These are phyloP conservation scores for Suhomyces sp. DNA, from an alignment of 805 yeast species.

Conservation along the genomic window DNA sequence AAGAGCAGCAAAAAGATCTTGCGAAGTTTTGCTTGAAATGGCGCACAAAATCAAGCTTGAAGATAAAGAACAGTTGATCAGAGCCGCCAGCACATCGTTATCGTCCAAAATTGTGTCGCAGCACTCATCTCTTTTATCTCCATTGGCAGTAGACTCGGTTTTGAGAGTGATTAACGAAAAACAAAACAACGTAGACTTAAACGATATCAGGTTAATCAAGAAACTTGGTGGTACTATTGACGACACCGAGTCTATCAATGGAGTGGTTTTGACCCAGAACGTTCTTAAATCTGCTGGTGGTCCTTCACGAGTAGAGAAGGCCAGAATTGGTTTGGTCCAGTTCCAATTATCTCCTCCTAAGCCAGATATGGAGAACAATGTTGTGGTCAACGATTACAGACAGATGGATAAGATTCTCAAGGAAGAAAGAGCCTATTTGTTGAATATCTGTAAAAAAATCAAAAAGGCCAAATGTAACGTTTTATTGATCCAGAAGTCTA, in stretches of 20 bases:
- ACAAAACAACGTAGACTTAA: constrained; percentile 72
- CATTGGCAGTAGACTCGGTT: constrained; percentile 92
- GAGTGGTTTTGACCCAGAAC: constrained; percentile 89
- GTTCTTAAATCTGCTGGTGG: constrained; percentile 92
- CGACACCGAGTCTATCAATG: constrained; percentile 89
- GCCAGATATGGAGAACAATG: constrained; percentile 96
- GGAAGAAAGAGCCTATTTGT: constrained; percentile 93
- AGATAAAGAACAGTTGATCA: constrained; percentile 78
- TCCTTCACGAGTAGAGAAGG: constrained; percentile 91
- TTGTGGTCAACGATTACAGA: constrained; percentile 95
- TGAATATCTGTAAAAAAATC: constrained; percentile 93
- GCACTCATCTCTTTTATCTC: constrained; percentile 79
- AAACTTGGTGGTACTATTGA: constrained; percentile 98
- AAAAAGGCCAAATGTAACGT: constrained; percentile 97
- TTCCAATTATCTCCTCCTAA: constrained; percentile 95
- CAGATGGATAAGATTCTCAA: constrained; percentile 98
- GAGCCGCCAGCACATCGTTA: constrained; percentile 93
- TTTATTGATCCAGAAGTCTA: constrained; percentile 85
- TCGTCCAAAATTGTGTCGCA: constrained; percentile 96
- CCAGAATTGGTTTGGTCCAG: constrained; percentile 84
- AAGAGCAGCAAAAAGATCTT: constrained; percentile 79
- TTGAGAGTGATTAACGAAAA: constrained; percentile 65
- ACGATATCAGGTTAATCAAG: constrained; percentile 84
- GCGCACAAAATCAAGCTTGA: constrained; percentile 71
- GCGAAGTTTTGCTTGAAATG: constrained; percentile 81